phyloP scores from a whole-genome alignment of 345 rosid species.

The Lenwebbia sp. region DNA sequence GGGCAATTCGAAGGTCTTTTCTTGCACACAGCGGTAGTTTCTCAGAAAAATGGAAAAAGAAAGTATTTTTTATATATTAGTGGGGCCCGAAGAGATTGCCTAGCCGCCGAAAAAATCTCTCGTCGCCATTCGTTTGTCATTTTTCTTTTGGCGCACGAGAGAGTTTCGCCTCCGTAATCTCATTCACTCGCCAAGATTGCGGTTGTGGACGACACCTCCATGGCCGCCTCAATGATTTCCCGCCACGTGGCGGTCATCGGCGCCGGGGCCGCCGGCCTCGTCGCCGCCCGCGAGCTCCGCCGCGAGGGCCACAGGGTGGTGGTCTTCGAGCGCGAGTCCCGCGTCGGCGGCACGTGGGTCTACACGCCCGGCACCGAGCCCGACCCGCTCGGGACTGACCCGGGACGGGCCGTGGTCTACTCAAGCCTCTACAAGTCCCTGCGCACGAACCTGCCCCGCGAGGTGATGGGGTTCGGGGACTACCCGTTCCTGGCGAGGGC shows the following conservation, averaged over 20 bases:
- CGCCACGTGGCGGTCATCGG: constrained; percentile 77
- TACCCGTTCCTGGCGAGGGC: constrained; percentile 43
- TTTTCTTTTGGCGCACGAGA: not conserved
- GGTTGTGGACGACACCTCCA: not conserved
- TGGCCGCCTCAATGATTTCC: not conserved
- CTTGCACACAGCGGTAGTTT: too few relatives aligned
- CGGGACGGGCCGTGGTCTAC: constrained; percentile 39
- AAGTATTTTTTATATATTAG: not conserved
- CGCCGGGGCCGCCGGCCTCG: constrained; percentile 81
- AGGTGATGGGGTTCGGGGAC: constrained; percentile 70
- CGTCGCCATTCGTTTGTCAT: not conserved
- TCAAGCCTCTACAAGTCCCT: constrained; percentile 73
- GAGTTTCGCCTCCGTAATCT: not conserved
- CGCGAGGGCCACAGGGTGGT: constrained; percentile 75
- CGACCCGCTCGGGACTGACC: constrained; percentile 62
- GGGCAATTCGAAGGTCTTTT: too few relatives aligned
- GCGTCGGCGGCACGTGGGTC: constrained; percentile 75
- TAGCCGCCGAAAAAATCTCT: not conserved
- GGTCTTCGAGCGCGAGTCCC: constrained; percentile 54
- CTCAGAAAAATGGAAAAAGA: too few relatives aligned
- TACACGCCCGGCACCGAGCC: constrained; percentile 47
- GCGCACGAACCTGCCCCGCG: constrained; percentile 85
- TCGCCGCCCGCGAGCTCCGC: constrained; percentile 63
- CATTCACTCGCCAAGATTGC: not conserved
- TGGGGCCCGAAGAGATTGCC: not conserved